Evolutionary conservation across 139 green algal genomes (phyloP).

Genomic region (Auxenochlorella pyrenoidosa): DNA sequence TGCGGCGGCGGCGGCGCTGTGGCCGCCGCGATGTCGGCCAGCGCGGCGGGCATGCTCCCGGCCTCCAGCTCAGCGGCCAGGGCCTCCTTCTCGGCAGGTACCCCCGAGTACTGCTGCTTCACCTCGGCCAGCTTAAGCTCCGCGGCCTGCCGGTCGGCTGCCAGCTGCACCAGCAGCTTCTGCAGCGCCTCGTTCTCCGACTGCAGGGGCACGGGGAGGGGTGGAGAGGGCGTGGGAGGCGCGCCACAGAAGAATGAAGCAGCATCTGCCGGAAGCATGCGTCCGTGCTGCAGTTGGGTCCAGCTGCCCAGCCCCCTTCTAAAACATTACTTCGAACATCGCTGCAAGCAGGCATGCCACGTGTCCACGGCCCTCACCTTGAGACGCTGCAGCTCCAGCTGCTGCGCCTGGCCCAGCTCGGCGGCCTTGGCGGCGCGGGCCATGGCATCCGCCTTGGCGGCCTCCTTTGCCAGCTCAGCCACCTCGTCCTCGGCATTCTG

Average conservation of each 20-base stretch:
- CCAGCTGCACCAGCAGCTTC: conserved; percentile 72
- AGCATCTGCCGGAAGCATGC: too few relatives aligned
- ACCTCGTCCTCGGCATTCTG: conserved; percentile 35
- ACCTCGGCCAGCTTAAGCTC: conserved; percentile 46
- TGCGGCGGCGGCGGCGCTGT: background rate
- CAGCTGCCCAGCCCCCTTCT: too few relatives aligned
- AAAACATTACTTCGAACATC: too few relatives aligned
- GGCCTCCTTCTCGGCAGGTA: background rate
- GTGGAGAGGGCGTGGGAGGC: background rate
- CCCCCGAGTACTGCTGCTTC: conserved; percentile 32
- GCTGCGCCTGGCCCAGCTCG: conserved; percentile 21
- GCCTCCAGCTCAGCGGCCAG: background rate
- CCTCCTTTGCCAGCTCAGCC: conserved; percentile 53
- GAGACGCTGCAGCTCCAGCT: conserved; percentile 57
- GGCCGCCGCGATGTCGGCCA: background rate
- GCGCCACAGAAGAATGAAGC: too few relatives aligned
- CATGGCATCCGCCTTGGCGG: conserved; percentile 51
- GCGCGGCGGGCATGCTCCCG: background rate
- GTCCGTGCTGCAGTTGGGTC: too few relatives aligned
- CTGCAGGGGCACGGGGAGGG: conserved; percentile 28
- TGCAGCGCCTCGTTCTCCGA: conserved; percentile 81
- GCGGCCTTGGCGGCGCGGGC: conserved; percentile 50
- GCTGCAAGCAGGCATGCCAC: too few relatives aligned
- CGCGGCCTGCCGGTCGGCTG: conserved; percentile 67
- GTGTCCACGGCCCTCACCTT: conserved; percentile 46